Conservation (phyloP, 2,329 filamentous ascomycete species). For the Sclerotinia sclerotiorum region DNA sequence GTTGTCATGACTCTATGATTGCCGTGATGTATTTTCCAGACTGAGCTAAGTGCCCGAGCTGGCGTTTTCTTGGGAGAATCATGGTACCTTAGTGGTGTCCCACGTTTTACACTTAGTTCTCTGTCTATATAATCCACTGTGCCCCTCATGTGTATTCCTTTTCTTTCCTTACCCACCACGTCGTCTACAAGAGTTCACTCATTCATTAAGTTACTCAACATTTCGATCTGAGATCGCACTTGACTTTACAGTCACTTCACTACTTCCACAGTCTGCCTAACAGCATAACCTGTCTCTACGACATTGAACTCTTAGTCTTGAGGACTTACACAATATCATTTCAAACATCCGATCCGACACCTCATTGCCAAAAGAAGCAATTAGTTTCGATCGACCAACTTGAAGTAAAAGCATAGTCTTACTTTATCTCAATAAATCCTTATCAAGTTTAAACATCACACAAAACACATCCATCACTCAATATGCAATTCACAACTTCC, state of each 20-base stretch:
- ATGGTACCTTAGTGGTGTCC: background rate
- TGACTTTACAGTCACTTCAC: conserved; percentile 30
- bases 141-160: background rate
- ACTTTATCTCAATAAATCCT: conserved; percentile 33
- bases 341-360: conserved; percentile 19
- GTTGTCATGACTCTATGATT: conserved; percentile 19
- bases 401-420: conserved; percentile 28
- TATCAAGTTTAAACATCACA: conserved; percentile 19
- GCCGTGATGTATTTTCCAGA: background rate
- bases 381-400: conserved; percentile 33
- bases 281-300: conserved; percentile 30
- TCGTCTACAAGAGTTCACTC: conserved; percentile 28
- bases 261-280: conserved; percentile 23
- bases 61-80: background rate
- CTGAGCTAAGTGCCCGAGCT: conserved; percentile 16
- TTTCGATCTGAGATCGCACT: conserved; percentile 36
- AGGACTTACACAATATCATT: conserved; percentile 22
- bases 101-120: background rate
- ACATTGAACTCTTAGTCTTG: conserved; percentile 18
- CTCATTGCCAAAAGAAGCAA: conserved; percentile 21
- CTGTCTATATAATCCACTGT: conserved; percentile 13
- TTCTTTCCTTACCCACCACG: conserved; percentile 27
- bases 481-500: conserved; percentile 53
- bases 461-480: conserved; percentile 37
- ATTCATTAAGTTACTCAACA: conserved; percentile 30